These are phyloP conservation scores for Adansonia grandidieri DNA, from an alignment of 441 rosid species.

Conservation along the genomic window DNA sequence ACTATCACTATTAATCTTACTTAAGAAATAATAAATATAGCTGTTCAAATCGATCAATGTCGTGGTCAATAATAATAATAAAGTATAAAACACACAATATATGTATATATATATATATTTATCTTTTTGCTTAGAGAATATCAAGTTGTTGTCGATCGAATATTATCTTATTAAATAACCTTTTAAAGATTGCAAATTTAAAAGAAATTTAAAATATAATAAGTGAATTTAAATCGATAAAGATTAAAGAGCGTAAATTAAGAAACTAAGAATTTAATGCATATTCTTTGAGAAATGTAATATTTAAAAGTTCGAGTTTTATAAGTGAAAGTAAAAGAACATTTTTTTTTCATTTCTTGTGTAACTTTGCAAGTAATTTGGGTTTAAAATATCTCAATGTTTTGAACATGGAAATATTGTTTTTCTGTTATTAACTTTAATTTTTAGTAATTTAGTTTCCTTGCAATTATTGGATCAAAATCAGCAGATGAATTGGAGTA, in stretches of 20 bases:
- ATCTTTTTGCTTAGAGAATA: too few relatives aligned
- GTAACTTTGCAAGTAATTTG: background rate
- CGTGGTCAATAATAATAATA: background rate
- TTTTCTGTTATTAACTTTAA: background rate
- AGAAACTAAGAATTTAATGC: background rate
- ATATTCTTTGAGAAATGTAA: background rate
- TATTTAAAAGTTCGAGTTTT: background rate
- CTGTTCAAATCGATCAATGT: constrained; percentile 7
- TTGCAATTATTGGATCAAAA: background rate
- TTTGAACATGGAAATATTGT: background rate
- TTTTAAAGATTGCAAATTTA: too few relatives aligned
- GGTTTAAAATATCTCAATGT: background rate
- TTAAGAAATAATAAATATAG: constrained; percentile 9
- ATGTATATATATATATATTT: too few relatives aligned
- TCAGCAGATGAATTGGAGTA: background rate
- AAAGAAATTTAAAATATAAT: too few relatives aligned
- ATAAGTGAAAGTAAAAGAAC: background rate
- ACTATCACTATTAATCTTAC: constrained; percentile 18
- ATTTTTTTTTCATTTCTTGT: background rate
- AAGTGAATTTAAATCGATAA: too few relatives aligned
- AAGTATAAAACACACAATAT: too few relatives aligned
- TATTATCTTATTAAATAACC: too few relatives aligned
- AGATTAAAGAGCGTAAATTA: too few relatives aligned
- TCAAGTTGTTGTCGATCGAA: too few relatives aligned
- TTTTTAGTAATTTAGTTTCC: background rate